Evolutionary conservation across 768 basidiomycete species (phyloP).

Genomic region (Coprinopsis cinerea): DNA sequence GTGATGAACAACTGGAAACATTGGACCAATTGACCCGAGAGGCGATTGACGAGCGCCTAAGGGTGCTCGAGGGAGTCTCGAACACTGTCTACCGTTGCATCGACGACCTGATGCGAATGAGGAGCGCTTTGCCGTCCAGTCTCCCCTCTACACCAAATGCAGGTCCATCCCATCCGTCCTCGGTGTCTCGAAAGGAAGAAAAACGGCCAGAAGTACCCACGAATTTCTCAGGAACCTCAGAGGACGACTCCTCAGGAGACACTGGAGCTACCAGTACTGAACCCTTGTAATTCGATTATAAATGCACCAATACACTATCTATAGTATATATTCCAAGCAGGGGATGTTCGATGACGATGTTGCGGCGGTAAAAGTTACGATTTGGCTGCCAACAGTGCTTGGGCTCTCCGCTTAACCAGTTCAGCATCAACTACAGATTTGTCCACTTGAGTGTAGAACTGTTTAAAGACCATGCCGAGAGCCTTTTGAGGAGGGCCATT

Average conservation of each 20-base stretch:
- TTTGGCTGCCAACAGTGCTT: constrained; percentile 19
- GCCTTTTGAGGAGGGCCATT: constrained; percentile 26
- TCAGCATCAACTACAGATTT: constrained; percentile 51
- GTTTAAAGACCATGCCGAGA: constrained; percentile 51
- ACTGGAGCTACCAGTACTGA: not conserved
- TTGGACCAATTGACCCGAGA: constrained; percentile 69
- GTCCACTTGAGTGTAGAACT: constrained; percentile 59
- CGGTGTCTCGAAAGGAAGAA: not conserved
- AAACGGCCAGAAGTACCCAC: constrained; percentile 6
- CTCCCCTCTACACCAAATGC: too few species aligned
- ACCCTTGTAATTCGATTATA: not conserved
- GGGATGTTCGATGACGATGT: too few species aligned
- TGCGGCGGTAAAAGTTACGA: too few species aligned
- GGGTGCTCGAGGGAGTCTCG: constrained; percentile 74
- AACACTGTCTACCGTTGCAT: constrained; percentile 66
- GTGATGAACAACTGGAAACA: constrained; percentile 55
- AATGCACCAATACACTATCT: too few species aligned
- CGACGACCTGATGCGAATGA: constrained; percentile 70
- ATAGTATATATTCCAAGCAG: too few species aligned
- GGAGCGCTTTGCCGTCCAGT: constrained; percentile 66
- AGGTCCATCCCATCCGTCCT: too few species aligned
- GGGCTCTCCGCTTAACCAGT: constrained; percentile 49
- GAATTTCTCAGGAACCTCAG: not conserved
- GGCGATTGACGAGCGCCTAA: constrained; percentile 79
- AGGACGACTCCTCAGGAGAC: not conserved